phyloP scores from a whole-genome alignment of 352 stramenopile genomes.

The Globisporangium splendens region DNA sequence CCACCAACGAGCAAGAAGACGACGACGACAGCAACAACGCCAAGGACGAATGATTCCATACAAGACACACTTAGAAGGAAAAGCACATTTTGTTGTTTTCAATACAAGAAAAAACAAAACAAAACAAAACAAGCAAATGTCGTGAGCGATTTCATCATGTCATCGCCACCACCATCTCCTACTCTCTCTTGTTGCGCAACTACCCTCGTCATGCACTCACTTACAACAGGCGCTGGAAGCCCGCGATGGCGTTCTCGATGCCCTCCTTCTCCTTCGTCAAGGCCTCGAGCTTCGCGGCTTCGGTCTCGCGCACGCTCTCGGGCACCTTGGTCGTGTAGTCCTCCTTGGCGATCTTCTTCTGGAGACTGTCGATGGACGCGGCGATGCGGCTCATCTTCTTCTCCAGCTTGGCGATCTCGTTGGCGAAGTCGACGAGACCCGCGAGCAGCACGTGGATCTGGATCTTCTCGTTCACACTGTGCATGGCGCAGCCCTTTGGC shows the following conservation, averaged over 20 bases:
- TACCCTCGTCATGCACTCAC: background rate
- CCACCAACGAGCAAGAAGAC: slow-evolving; percentile 8
- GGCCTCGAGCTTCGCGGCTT: slow-evolving; percentile 74
- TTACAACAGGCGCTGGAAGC: slow-evolving; percentile 78
- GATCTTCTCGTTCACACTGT: slow-evolving; percentile 93
- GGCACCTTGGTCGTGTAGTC: slow-evolving; percentile 83
- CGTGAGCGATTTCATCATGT: too few relatives aligned
- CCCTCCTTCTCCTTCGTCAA: slow-evolving; percentile 79
- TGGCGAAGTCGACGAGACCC: slow-evolving; percentile 83
- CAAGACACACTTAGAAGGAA: slow-evolving; percentile 3
- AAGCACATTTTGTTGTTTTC: background rate
- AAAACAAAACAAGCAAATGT: too few relatives aligned
- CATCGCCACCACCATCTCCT: too few relatives aligned
- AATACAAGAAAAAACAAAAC: too few relatives aligned
- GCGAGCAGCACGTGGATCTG: slow-evolving; percentile 87
- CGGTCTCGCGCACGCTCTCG: slow-evolving; percentile 70
- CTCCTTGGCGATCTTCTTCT: slow-evolving; percentile 80
- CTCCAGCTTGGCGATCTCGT: slow-evolving; percentile 89
- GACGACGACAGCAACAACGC: background rate
- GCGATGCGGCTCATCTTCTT: slow-evolving; percentile 86
- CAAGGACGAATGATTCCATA: background rate
- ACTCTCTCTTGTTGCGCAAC: background rate
- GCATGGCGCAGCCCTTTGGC: slow-evolving; percentile 89
- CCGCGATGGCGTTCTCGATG: slow-evolving; percentile 70
- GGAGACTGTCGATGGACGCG: slow-evolving; percentile 62